Conservation (phyloP, 495 filamentous ascomycete genomes). For the Podospora appendiculata region DNA sequence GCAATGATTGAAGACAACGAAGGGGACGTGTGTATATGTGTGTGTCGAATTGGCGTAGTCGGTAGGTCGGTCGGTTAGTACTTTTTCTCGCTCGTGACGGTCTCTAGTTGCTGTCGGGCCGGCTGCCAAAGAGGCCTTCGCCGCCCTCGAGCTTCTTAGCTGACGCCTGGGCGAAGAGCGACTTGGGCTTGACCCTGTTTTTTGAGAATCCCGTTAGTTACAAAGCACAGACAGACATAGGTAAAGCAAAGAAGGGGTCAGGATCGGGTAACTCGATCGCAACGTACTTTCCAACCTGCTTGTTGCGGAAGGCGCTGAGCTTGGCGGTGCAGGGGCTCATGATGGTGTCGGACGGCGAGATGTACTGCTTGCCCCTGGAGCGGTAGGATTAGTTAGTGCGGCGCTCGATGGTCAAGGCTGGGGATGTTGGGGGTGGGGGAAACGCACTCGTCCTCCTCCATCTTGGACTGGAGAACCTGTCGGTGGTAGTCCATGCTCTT, state of each 20-base stretch:
- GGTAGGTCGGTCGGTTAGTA: not conserved
- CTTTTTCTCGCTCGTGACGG: not conserved
- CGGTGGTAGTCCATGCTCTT: conserved; percentile 76
- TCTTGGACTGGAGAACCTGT: conserved; percentile 63
- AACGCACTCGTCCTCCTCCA: conserved; percentile 62
- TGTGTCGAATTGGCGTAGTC: no score
- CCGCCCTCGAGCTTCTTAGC: conserved; percentile 44
- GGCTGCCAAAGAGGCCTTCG: conserved; percentile 17
- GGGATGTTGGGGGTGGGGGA: no score
- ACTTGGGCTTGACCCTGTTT: conserved; percentile 52
- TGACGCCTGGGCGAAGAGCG: conserved; percentile 54
- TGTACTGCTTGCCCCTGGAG: conserved; percentile 54
- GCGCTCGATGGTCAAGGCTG: no score
- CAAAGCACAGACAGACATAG: not conserved
- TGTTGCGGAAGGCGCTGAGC: conserved; percentile 72
- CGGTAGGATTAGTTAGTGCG: no score
- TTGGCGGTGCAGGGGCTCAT: conserved; percentile 93
- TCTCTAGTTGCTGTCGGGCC: not conserved
- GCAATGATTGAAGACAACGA: no score
- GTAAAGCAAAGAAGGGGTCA: not conserved
- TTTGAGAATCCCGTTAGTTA: conserved; percentile 1
- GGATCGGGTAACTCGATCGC: no score
- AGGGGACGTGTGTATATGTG: no score
- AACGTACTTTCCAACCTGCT: conserved; percentile 66
- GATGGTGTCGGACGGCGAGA: conserved; percentile 89